phyloP scores from a whole-genome alignment of 2,329 filamentous ascomycete genomes.

The Ceratocystis lukuohia region DNA sequence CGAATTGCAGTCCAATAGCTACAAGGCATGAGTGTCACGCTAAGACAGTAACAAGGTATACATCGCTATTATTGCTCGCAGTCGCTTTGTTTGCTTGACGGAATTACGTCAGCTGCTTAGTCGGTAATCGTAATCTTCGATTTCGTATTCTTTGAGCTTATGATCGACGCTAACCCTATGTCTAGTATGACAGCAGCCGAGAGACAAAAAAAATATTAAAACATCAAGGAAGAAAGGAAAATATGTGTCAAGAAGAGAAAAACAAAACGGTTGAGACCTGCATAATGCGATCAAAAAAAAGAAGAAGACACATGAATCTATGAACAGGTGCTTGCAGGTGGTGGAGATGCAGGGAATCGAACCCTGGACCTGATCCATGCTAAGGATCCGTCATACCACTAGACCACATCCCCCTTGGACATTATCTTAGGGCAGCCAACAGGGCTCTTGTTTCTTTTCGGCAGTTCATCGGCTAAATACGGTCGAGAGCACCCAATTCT shows the following conservation, averaged over 20 bases:
- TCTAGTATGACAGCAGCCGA: neutral
- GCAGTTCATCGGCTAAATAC: neutral
- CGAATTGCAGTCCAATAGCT: neutral
- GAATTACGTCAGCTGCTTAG: neutral
- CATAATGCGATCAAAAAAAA: neutral
- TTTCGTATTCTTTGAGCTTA: neutral
- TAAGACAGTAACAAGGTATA: neutral
- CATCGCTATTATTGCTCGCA: neutral
- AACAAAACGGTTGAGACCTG: neutral
- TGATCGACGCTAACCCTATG: neutral
- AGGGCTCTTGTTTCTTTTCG: neutral
- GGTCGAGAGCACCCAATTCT: too few species aligned
- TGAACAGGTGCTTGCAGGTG: neutral
- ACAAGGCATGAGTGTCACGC: neutral
- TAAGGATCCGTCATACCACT: conserved; percentile 15
- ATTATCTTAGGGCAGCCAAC: accelerated
- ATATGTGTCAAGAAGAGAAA: neutral
- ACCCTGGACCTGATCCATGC: conserved; percentile 15
- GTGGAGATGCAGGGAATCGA: conserved; percentile 13
- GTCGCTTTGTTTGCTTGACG: neutral
- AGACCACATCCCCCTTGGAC: conserved; percentile 8
- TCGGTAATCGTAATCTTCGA: neutral
- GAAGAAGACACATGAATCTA: neutral
- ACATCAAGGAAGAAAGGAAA: neutral
- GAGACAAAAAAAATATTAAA: too few species aligned